phyloP scores from a whole-genome alignment of 2,329 filamentous ascomycete species.

The Penicillium sp. region DNA sequence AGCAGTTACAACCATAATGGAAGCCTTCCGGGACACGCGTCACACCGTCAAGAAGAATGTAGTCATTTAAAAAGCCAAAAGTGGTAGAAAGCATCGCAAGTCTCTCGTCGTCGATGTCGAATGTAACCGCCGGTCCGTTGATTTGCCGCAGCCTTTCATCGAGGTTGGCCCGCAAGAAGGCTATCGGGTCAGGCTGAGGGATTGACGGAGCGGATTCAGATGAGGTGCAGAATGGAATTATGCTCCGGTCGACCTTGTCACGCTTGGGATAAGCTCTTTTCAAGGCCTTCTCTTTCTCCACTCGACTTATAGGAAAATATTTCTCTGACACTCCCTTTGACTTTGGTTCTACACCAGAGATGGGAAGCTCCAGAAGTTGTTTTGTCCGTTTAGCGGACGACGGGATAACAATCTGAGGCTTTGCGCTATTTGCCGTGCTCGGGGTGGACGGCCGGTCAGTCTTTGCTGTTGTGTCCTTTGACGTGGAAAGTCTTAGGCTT shows the following conservation, averaged over 20 bases:
- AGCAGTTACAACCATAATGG: slow-evolving; percentile 36
- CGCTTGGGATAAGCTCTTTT: slow-evolving; percentile 4
- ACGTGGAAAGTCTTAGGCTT: no score
- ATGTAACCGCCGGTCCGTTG: slow-evolving; percentile 24
- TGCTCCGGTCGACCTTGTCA: neutral
- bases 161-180: neutral
- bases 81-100: slow-evolving; percentile 31
- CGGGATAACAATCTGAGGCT: no score
- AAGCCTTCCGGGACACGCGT: slow-evolving; percentile 28
- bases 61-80: slow-evolving; percentile 42
- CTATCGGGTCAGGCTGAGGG: neutral
- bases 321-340: neutral
- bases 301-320: slow-evolving; percentile 14
- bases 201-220: neutral
- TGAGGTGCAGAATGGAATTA: neutral
- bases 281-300: neutral
- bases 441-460: no score
- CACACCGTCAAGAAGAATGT: slow-evolving; percentile 37
- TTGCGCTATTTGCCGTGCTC: no score
- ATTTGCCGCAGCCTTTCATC: slow-evolving; percentile 7
- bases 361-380: no score
- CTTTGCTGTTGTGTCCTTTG: no score
- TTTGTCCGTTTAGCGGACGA: no score
- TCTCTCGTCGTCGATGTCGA: slow-evolving; percentile 12
- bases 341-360: neutral